Evolutionary conservation across 2,329 filamentous ascomycete species (phyloP), one percentile per base, ranked within the genome.

Genomic region (Cercospora beticola): DNA sequence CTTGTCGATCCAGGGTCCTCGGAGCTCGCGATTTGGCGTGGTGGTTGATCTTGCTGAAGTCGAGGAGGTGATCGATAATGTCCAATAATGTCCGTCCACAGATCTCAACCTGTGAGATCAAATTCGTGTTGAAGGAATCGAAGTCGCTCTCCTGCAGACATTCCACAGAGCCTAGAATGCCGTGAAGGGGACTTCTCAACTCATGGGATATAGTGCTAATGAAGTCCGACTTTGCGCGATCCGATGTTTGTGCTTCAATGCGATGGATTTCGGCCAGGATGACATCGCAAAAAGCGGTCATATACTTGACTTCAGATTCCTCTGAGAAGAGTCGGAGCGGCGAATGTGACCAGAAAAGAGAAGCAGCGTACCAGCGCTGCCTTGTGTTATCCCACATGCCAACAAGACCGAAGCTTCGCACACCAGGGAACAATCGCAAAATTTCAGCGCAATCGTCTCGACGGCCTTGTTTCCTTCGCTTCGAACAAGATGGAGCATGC

Each of bases 171-270:
- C 83, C 84, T 12, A 84, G 77, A 36, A 83, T 82, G 21, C 82
- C 84, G 64, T 83, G 85, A 56, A 82, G 75, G 26, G 80, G 85
- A 36, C 76, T 82, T 12, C 84, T 78, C 4, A 87, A 77, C 71
- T 87, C 85, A 70, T 87, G 85, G 28, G 81, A 83, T 9, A 86
- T 84, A 0, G 82, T 83, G 0, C 82, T 82, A 10, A 87, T 81
- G 58, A 87, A 85, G 36, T 86, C 84, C 0, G 81, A 81, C 67
- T 87, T 87, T 7, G 83, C 81, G 65, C 81, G 80, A 43, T 85
- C 83, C 4, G 80, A 77, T 8, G 76, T 77, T 12, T 80, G 74
- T 0, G 79, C 80, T 31, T 80, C 78, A 9, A 83, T 72, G 6
- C 81, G 72, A 43, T 79, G 76, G 6, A 83, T 72, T 68, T 83